Evolutionary conservation across 257 asterid genomes (phyloP).

Genomic region (Solanum tarapatanum): DNA sequence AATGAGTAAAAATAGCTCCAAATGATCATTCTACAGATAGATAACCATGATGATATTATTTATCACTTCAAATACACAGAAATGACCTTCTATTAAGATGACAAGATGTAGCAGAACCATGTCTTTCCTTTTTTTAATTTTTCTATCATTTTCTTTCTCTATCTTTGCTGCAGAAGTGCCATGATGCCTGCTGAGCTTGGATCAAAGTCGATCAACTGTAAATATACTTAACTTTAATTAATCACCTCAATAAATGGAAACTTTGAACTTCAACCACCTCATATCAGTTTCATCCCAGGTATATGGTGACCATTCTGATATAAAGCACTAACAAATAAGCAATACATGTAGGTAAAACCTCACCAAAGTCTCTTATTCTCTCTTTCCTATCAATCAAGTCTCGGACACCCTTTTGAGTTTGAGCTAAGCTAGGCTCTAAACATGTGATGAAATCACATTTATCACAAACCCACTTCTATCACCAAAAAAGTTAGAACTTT

Average conservation of each 20-base stretch:
- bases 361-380: not conserved
- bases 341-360: not conserved
- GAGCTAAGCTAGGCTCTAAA: not conserved
- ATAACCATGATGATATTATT: not conserved
- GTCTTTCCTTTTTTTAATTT: not conserved
- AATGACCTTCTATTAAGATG: not conserved
- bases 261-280: not conserved
- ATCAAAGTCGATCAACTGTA: not conserved
- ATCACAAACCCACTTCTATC: not conserved
- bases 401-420: not conserved
- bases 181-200: not conserved
- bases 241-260: not conserved
- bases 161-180: not conserved
- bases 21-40: not conserved
- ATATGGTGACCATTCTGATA: not conserved
- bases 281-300: not conserved
- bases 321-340: not conserved
- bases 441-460: not conserved
- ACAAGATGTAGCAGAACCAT: not conserved
- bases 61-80: not conserved
- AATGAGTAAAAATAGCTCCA: not conserved
- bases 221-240: not conserved
- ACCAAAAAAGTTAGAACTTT: not conserved
- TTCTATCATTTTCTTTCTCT: not conserved
- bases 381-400: not conserved